A percentile compares a stretch with the other conserved stretches of the same genome.
Evolutionary conservation across 768 basidiomycete genomes (phyloP).

Genomic region (Clathrus columnatus): DNA sequence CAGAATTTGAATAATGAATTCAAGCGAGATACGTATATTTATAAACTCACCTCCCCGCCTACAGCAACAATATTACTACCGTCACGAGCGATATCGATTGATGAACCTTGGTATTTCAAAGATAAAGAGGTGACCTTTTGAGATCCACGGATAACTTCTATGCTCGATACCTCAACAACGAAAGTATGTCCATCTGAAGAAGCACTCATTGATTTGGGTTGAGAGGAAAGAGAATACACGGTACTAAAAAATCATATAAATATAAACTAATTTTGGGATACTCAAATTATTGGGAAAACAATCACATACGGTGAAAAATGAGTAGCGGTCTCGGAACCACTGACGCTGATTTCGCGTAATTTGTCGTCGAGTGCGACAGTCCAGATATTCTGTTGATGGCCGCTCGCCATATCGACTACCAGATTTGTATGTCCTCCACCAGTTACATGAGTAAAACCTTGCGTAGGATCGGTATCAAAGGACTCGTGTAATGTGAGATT

Average conservation of each 20-base stretch:
- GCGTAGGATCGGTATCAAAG: constrained; percentile 31
- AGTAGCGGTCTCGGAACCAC: constrained; percentile 10
- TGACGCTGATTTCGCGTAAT: constrained; percentile 53
- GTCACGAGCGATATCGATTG: constrained; percentile 6
- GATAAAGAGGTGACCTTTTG: constrained; percentile 40
- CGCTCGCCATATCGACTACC: constrained; percentile 51
- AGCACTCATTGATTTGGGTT: constrained; percentile 60
- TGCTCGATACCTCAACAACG: constrained; percentile 43
- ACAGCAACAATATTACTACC: constrained; percentile 43
- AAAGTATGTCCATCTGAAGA: constrained; percentile 57
- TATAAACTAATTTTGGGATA: neutral
- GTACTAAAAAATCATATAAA: neutral
- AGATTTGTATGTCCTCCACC: constrained; percentile 68
- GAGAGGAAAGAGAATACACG: constrained; percentile 28
- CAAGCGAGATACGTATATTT: neutral
- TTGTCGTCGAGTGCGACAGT: constrained; percentile 78
- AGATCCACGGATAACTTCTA: constrained; percentile 64
- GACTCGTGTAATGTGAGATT: constrained; percentile 39
- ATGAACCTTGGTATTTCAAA: neutral
- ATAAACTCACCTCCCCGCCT: constrained; percentile 59
- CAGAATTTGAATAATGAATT: constrained; percentile 14
- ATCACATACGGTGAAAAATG: constrained; percentile 36
- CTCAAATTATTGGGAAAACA: constrained; percentile 30
- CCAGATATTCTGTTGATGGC: constrained; percentile 43
- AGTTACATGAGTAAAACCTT: constrained; percentile 36